A percentile compares a stretch with the other conserved stretches of the same genome.
Evolutionary conservation across 106 monocot species (phyloP).

Genomic region (Dioscorea alata): DNA sequence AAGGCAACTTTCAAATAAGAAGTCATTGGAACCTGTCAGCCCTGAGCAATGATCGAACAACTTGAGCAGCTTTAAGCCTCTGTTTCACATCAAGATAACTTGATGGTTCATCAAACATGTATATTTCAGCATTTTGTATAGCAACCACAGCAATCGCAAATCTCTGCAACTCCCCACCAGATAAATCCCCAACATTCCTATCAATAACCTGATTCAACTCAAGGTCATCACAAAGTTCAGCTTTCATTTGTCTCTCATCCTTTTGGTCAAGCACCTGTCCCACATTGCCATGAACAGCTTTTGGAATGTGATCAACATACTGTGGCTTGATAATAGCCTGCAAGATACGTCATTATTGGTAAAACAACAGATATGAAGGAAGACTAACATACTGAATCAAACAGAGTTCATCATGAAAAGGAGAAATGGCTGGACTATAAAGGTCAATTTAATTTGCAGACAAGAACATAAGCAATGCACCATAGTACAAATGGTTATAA

Average conservation of each 20-base stretch:
- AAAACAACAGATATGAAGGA: too few species aligned
- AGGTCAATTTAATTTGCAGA: too few species aligned
- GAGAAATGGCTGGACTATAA: too few species aligned
- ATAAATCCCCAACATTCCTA: conserved; percentile 92
- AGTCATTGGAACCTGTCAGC: conserved; percentile 54
- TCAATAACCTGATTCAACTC: conserved; percentile 96
- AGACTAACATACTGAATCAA: too few species aligned
- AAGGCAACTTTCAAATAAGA: background rate
- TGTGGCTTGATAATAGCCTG: conserved; percentile 98
- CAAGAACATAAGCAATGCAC: too few species aligned
- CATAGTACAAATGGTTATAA: too few species aligned
- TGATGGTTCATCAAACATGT: conserved; percentile 99
- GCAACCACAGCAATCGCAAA: conserved; percentile 97
- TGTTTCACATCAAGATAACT: conserved; percentile 97
- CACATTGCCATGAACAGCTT: conserved; percentile 97
- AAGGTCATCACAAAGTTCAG: conserved; percentile 65
- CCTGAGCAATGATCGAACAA: conserved; percentile 81
- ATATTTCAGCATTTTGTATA: conserved; percentile 92
- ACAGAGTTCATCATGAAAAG: too few species aligned
- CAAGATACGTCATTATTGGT: background rate
- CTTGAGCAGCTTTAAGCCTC: conserved; percentile 98
- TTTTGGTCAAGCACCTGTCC: conserved; percentile 92
- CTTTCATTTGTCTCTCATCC: conserved; percentile 79
- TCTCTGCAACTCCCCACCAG: conserved; percentile 96
- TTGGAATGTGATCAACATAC: conserved; percentile 98